A percentile compares a stretch with the other conserved stretches of the same genome.
phyloP scores from a whole-genome alignment of 345 rosid species.

The Streptanthus diversifolius region DNA sequence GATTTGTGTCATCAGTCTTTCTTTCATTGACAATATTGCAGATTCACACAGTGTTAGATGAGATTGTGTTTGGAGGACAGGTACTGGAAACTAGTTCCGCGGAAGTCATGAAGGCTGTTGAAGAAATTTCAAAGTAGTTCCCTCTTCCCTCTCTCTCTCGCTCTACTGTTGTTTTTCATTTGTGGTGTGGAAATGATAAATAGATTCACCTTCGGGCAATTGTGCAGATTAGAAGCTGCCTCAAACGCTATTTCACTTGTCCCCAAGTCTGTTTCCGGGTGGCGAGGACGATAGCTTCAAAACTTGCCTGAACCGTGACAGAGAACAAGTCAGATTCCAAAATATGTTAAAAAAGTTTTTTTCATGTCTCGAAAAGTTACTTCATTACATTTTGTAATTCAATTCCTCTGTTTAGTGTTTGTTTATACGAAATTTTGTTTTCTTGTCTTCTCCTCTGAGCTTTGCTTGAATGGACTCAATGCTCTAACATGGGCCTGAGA shows the following conservation, averaged over 20 bases:
- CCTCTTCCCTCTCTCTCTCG: constrained; percentile 22
- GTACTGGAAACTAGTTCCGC: constrained; percentile 85
- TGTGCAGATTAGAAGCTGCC: constrained; percentile 77
- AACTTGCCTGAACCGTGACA: background rate
- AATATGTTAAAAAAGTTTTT: background rate
- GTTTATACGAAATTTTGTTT: background rate
- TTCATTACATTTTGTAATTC: background rate
- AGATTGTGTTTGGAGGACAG: constrained; percentile 89
- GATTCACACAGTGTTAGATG: constrained; percentile 81
- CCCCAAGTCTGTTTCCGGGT: constrained; percentile 69
- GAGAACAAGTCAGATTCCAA: background rate
- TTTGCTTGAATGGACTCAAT: background rate
- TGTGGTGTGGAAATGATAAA: background rate
- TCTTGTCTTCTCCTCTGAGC: background rate
- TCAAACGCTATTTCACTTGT: constrained; percentile 62
- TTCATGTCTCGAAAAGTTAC: background rate
- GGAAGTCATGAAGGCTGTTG: constrained; percentile 74
- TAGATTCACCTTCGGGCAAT: background rate
- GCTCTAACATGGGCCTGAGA: background rate
- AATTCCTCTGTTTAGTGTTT: background rate
- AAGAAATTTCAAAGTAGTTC: constrained; percentile 76
- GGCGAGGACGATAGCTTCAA: constrained; percentile 55
- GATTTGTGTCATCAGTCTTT: background rate
- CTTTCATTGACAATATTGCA: constrained; percentile 27
- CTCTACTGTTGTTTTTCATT: background rate